Conservation (phyloP, 1,139 yeast genomes). For the Debaryomyces subglobosus region DNA sequence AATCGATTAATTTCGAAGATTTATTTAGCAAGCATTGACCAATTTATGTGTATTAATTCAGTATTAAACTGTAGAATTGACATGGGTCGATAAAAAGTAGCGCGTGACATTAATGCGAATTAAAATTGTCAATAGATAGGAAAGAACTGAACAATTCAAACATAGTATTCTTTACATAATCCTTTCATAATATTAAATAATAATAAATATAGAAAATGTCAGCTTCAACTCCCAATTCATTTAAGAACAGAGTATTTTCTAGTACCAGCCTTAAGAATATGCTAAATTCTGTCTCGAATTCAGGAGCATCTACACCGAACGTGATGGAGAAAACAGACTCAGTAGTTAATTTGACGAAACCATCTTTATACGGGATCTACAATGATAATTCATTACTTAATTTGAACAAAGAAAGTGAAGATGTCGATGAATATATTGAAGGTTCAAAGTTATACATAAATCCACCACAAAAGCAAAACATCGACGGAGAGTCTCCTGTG, state of each 20-base stretch:
- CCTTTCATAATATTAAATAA: neutral
- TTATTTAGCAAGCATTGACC: slow-evolving; percentile 13
- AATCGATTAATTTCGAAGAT: slow-evolving; percentile 22
- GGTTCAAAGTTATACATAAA: slow-evolving; percentile 3
- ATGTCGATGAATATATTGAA: slow-evolving; percentile 9
- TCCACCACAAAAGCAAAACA: neutral
- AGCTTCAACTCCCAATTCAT: neutral
- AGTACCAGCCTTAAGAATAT: slow-evolving; percentile 10
- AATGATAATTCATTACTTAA: slow-evolving; percentile 41
- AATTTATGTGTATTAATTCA: neutral
- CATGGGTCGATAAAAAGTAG: neutral
- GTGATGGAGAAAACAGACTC: slow-evolving; percentile 46
- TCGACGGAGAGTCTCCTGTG: slow-evolving; percentile 1
- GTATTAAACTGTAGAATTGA: neutral
- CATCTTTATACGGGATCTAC: slow-evolving; percentile 53
- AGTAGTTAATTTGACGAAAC: slow-evolving; percentile 49
- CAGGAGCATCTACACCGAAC: slow-evolving; percentile 19
- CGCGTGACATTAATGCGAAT: slow-evolving; percentile 7
- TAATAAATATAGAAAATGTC: neutral
- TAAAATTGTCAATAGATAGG: neutral
- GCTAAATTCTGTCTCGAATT: slow-evolving; percentile 10
- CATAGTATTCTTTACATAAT: neutral
- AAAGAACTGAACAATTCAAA: neutral
- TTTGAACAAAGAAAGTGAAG: slow-evolving; percentile 35
- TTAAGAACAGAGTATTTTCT: slow-evolving; percentile 2